These are phyloP conservation scores for Cordyceps javanica DNA, from an alignment of 2,329 filamentous ascomycete species.

Conservation along the genomic window DNA sequence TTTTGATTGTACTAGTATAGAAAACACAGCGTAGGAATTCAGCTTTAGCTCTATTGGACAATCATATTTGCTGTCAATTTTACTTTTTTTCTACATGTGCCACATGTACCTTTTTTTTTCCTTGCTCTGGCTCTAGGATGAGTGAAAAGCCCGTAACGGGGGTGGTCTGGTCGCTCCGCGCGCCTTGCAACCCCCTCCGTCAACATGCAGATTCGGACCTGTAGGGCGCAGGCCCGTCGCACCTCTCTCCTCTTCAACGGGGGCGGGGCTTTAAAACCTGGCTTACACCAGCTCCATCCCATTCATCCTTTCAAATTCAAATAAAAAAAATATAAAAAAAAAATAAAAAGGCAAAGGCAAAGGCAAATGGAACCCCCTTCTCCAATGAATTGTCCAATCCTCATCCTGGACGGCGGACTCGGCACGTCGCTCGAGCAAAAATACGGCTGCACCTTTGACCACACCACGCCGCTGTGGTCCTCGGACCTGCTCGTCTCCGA, in stretches of 20 bases:
- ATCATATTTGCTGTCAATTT: neutral
- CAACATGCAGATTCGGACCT: neutral
- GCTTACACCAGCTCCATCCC: no score
- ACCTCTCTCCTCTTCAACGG: neutral
- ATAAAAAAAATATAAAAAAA: neutral
- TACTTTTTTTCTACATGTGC: neutral
- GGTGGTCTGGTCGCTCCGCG: no score
- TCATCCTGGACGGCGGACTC: constrained; percentile 60
- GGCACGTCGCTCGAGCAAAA: constrained; percentile 59
- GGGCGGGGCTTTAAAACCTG: no score
- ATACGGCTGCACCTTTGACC: constrained; percentile 46
- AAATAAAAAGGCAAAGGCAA: no score
- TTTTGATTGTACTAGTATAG: neutral
- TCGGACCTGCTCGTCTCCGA: constrained; percentile 56
- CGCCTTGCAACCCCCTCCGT: neutral
- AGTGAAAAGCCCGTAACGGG: no score
- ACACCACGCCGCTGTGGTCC: constrained; percentile 58
- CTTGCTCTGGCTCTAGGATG: no score
- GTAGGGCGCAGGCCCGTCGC: neutral
- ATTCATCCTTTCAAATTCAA: no score
- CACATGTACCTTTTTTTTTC: no score
- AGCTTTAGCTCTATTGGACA: neutral
- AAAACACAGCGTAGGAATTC: neutral
- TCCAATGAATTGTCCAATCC: constrained; percentile 31
- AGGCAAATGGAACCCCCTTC: no score